Evolutionary conservation across 2,329 filamentous ascomycete species (phyloP), one percentile per base, ranked within the genome.

Genomic region (Alternaria panax): DNA sequence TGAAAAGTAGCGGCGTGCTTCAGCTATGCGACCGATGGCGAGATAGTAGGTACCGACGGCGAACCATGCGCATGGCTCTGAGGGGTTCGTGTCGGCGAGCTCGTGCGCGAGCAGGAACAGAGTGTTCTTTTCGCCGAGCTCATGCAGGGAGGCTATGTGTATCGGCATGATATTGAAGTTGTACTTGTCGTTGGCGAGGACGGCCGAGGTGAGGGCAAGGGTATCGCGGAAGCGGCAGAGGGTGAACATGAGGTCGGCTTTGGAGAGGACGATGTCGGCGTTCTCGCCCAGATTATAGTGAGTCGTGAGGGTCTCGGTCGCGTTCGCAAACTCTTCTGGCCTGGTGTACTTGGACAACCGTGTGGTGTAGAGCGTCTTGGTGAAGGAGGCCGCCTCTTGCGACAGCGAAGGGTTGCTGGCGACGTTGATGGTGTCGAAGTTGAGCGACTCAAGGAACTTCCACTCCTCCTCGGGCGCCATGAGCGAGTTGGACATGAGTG

Each of bases 41-140:
- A 98, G 89, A 79, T 99, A 99, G 82, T 98, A 99, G 28, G 93
- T 90, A 11, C 93, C 95, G 11, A 99, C 94, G 0, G 95, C 95
- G 25, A 99, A 86, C 89, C 95, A 99, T 1, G 93, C 91, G 76
- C 91, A 92, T 0, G 95, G 90, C 78, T 98, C 93, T 59, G 95
- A 90, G 0, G 95, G 94, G 63, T 97, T 92, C 41, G 90, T 90
- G 73, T 98, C 94, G 24, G 93, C 93, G 27, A 99, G 86, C 66
- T 97, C 93, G 77, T 99, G 95, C 1, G 95, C 89, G 32, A 98
- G 87, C 20, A 98, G 84, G 75, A 98, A 99, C 3, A 99, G 86
- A 2, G 92, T 86, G 73, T 97, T 97, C 66, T 91, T 96, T 76
- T 92, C 87, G 56, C 87, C 86, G 16, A 97, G 90, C 79, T 98